Evolutionary conservation across 768 basidiomycete genomes (phyloP), one percentile per base, ranked within the genome.

Genomic region (Pilatotrama ljubarskyi): DNA sequence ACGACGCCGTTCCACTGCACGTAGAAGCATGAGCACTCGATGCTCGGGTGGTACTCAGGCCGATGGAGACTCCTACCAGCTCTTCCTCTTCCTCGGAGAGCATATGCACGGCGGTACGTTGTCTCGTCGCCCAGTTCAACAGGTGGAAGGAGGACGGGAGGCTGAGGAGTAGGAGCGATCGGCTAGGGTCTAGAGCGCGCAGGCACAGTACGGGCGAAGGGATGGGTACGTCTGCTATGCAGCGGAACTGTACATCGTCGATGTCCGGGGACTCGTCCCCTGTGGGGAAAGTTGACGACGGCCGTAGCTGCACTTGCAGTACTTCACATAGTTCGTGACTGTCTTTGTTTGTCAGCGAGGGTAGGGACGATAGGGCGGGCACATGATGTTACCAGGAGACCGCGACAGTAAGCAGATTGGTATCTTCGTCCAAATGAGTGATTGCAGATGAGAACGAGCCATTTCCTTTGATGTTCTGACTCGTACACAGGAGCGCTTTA

Each of bases 1-100:
- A 82, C 69, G 9, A 85, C 73, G 0, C 73, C 74, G 37, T 75
- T 78, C 74, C 75, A 78, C 77, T 78, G 44, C 29, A 10, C 29
- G 10, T 24, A 36, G 15, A 22, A 0, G 32, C 17, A 35, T 5
- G 2, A 38, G 10, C 20, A 14, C 13, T 15, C 20, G 24, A 35
- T 7, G 4, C 6, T 13, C 6, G 20, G 3, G 36, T 14, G 14
- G 14, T 40, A 40, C 20, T 25, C 14, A 51, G 25, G 24, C 20
- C 42, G 11, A 17, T 11, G 32, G 17, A 8, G 13, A 24, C 22
- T 58, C 76, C 55, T 50, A 78, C 78, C 62, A 68, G 54, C 49
- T 74, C 73, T 36, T 76, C 75, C 10, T 67, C 51, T 17, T 72
- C 72, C 4, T 71, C 65, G 0, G 36, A 36, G 5, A 65, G 55